These are phyloP conservation scores for Jimgerdemannia flammicorona DNA, from an alignment of 192 early-diverging fungal species.

Conservation along the genomic window DNA sequence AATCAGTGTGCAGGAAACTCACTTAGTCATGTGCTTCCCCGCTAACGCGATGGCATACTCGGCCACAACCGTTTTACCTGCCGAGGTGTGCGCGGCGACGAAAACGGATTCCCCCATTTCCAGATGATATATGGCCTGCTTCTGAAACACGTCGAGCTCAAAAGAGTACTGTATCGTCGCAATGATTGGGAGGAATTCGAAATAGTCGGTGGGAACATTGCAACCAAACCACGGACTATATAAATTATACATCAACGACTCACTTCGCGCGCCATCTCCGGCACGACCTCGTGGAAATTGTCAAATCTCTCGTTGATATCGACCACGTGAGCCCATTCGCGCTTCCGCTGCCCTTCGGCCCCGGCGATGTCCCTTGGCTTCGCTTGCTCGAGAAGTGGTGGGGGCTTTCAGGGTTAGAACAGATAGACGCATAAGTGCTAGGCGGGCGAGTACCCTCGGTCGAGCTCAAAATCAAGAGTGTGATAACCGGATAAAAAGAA, in stretches of 20 bases:
- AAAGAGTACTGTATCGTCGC: conserved; percentile 69
- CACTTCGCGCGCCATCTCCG: conserved; percentile 79
- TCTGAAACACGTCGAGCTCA: conserved; percentile 96
- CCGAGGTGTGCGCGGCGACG: conserved; percentile 97
- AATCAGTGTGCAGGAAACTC: conserved; percentile 3
- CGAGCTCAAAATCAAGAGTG: too few species aligned
- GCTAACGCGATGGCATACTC: conserved; percentile 97
- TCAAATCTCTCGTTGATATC: conserved; percentile 82
- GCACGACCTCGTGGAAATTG: conserved; percentile 89
- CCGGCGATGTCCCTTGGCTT: background rate
- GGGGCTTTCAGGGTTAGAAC: background rate
- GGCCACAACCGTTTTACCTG: conserved; percentile 98
- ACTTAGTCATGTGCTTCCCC: conserved; percentile 89
- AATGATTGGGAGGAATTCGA: background rate
- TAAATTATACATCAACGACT: background rate
- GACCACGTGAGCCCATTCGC: conserved; percentile 91
- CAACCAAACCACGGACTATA: conserved; percentile 3
- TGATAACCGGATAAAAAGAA: background rate
- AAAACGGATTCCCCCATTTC: conserved; percentile 96
- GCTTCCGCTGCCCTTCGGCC: conserved; percentile 26
- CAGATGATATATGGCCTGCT: conserved; percentile 92
- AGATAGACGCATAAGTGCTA: background rate
- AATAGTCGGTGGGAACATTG: background rate
- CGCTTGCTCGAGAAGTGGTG: background rate
- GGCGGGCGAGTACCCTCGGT: background rate